phyloP scores from a whole-genome alignment of 768 basidiomycete species.

The Agaricus sinodeliciosus region DNA sequence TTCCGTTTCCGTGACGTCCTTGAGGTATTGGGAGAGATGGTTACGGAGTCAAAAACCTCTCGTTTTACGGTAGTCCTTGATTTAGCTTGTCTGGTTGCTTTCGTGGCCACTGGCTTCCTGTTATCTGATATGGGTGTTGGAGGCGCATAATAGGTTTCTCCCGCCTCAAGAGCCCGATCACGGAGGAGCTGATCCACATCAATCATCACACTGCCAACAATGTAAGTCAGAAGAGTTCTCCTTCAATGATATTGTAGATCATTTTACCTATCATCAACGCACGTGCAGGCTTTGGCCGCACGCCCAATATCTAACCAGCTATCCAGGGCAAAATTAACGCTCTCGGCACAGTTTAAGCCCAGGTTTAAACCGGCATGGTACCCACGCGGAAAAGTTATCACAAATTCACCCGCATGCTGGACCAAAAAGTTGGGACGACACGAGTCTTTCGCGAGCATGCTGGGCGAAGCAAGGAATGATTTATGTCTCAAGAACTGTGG shows the following conservation, averaged over 20 bases:
- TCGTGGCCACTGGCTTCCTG: conserved; percentile 11
- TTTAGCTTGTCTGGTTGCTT: conserved; percentile 17
- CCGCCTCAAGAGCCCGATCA: conserved; percentile 50
- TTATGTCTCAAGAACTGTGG: conserved; percentile 96
- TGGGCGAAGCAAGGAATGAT: conserved; percentile 89
- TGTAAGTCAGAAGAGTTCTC: background rate
- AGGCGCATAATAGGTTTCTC: background rate
- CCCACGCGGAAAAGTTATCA: conserved; percentile 90
- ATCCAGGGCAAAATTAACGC: conserved; percentile 93
- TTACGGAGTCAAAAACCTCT: conserved; percentile 14
- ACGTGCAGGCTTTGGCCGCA: conserved; percentile 69
- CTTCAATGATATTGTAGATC: background rate
- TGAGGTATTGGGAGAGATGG: conserved; percentile 28
- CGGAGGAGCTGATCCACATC: conserved; percentile 82
- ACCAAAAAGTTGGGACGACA: conserved; percentile 83
- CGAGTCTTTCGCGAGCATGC: conserved; percentile 68
- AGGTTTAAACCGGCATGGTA: conserved; percentile 98
- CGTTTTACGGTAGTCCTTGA: conserved; percentile 16
- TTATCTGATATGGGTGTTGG: background rate
- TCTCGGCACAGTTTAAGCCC: conserved; percentile 95
- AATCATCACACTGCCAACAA: conserved; percentile 69
- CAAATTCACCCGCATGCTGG: conserved; percentile 92
- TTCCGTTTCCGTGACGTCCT: conserved; percentile 31
- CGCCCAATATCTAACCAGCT: conserved; percentile 90
- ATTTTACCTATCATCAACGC: conserved; percentile 69